Evolutionary conservation across 352 stramenopile genomes (phyloP).

Genomic region (Phytophthora vignae): DNA sequence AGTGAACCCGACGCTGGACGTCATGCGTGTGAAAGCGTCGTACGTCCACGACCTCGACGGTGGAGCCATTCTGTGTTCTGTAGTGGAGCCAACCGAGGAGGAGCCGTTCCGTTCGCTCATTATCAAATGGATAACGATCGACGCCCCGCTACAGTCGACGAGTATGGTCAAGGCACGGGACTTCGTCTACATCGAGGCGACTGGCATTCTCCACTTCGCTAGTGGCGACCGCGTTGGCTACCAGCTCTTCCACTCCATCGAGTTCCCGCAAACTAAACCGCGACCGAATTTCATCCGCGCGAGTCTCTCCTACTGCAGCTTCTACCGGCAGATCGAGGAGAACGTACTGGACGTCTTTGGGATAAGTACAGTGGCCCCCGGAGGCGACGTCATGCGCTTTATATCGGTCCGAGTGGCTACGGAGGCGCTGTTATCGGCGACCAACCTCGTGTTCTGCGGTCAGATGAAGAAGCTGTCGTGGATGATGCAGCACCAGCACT

Average conservation of each 20-base stretch:
- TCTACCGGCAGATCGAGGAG: conserved; percentile 49
- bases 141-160: conserved; percentile 27
- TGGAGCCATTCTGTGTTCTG: conserved; percentile 29
- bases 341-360: conserved; percentile 48
- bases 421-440: conserved; percentile 39
- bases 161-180: conserved; percentile 34
- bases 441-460: conserved; percentile 46
- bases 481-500: conserved; percentile 28
- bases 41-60: conserved; percentile 38
- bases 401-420: conserved; percentile 34
- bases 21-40: conserved; percentile 41
- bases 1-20: conserved; percentile 39
- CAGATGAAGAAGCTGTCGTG: conserved; percentile 69
- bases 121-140: conserved; percentile 47
- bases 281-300: conserved; percentile 36
- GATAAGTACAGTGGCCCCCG: conserved; percentile 26
- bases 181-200: conserved; percentile 48
- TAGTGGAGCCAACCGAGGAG: conserved; percentile 36
- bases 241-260: conserved; percentile 45
- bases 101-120: conserved; percentile 42
- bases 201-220: conserved; percentile 24
- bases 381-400: conserved; percentile 41
- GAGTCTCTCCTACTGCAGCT: conserved; percentile 46
- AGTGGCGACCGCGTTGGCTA: conserved; percentile 44
- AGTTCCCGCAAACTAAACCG: conserved; percentile 47